Percentiles rank a stretch among this genome's conserved stretches.
Conservation (phyloP, 2,329 filamentous ascomycete genomes). For the Venturiaceae sp. region DNA sequence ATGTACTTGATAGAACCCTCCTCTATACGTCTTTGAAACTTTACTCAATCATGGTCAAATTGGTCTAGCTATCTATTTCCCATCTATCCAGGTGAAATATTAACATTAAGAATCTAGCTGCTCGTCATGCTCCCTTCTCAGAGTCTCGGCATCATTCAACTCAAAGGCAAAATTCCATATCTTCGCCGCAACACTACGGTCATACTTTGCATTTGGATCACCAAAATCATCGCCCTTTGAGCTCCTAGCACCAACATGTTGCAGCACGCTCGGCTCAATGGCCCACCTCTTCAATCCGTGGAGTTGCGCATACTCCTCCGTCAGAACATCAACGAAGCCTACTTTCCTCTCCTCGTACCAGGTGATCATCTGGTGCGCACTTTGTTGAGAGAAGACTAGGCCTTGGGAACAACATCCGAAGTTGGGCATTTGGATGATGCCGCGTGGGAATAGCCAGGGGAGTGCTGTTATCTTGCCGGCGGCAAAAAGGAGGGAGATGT, state of each 20-base stretch:
- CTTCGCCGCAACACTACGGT: background rate
- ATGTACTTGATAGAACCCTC: too few species aligned
- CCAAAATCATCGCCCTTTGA: background rate
- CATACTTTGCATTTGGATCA: background rate
- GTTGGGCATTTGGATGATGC: background rate
- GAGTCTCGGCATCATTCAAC: background rate
- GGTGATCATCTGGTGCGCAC: background rate
- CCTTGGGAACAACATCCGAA: background rate
- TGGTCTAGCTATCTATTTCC: too few species aligned
- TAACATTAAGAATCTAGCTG: too few species aligned
- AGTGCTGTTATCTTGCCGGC: background rate
- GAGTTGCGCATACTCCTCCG: background rate
- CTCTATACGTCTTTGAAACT: too few species aligned
- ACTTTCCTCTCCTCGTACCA: background rate
- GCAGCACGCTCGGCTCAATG: background rate
- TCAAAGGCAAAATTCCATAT: background rate
- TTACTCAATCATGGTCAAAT: too few species aligned
- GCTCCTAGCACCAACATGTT: background rate
- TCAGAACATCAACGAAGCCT: background rate
- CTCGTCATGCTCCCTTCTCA: background rate
- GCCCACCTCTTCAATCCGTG: background rate
- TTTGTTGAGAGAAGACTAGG: background rate
- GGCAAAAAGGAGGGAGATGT: background rate
- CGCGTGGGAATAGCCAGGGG: background rate
- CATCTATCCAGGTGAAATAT: too few species aligned